phyloP scores from a whole-genome alignment of 441 rosid species.

The Arabidopsis hybrid region DNA sequence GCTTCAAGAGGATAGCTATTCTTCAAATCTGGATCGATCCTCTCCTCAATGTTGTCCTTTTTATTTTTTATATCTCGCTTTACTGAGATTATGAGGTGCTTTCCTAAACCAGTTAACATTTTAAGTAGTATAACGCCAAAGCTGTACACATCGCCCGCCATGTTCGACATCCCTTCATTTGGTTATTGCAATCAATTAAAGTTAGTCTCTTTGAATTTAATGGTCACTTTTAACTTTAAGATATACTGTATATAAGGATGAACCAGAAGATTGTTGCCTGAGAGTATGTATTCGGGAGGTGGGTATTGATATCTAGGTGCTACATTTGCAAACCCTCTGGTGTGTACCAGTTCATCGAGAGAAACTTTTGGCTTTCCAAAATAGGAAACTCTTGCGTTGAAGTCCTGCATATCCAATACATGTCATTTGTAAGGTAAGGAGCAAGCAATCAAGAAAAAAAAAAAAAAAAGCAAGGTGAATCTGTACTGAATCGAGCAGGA shows the following conservation, averaged over 20 bases:
- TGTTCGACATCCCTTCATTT: not conserved
- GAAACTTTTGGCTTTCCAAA: conserved; percentile 2
- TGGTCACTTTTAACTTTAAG: not conserved
- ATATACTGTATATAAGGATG: not conserved
- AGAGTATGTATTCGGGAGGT: conserved; percentile 1
- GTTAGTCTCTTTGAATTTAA: not conserved
- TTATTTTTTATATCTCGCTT: not conserved
- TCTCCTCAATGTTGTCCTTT: not conserved
- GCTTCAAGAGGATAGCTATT: conserved; percentile 5
- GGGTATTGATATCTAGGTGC: not conserved
- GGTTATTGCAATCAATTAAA: not conserved
- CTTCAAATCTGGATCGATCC: conserved; percentile 5
- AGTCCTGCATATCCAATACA: not conserved
- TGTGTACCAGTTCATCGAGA: not conserved
- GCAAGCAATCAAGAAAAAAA: not conserved
- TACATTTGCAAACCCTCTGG: not conserved
- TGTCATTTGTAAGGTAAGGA: not conserved
- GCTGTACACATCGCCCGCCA: not conserved
- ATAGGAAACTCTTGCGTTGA: conserved; percentile 8
- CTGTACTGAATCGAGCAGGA: not conserved
- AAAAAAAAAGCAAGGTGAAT: not conserved
- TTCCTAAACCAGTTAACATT: conserved; percentile 6
- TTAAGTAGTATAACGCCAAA: not conserved
- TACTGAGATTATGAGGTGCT: not conserved
- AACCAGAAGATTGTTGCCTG: not conserved